Conservation (phyloP, 2,329 filamentous ascomycete genomes). For the Pseudogymnoascus sp. region DNA sequence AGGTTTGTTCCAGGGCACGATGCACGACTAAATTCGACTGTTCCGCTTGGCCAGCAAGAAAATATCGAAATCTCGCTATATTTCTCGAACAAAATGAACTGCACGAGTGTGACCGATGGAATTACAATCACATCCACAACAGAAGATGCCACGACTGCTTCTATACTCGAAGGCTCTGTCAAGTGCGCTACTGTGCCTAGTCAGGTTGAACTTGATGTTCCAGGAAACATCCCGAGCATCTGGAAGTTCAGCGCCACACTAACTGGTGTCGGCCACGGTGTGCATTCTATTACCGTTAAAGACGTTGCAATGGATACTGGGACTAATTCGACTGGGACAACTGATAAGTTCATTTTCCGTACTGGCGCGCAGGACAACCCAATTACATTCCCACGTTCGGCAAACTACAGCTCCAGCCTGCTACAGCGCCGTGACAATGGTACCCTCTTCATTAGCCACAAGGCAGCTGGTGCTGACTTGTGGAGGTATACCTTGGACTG, state of each 20-base stretch:
- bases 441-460: conserved; percentile 42
- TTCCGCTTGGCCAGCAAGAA: conserved; percentile 15
- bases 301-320: conserved; percentile 43
- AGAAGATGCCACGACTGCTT: conserved; percentile 35
- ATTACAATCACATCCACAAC: conserved; percentile 48
- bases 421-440: conserved; percentile 35
- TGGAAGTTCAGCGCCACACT: conserved; percentile 48
- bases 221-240: conserved; percentile 44
- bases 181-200: conserved; percentile 33
- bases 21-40: conserved; percentile 40
- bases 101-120: conserved; percentile 41
- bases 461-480: conserved; percentile 52
- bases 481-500: conserved; percentile 31
- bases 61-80: conserved; percentile 41
- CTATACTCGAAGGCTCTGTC: conserved; percentile 34
- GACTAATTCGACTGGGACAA: conserved; percentile 24
- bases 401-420: conserved; percentile 51
- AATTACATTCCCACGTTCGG: conserved; percentile 46
- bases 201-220: conserved; percentile 33
- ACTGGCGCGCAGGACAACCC: conserved; percentile 51
- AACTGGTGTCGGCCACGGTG: conserved; percentile 49
- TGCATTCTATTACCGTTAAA: conserved; percentile 50
- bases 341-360: conserved; percentile 55
- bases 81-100: conserved; percentile 55
- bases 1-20: conserved; percentile 51